Evolutionary conservation across 2,329 filamentous ascomycete genomes (phyloP), one percentile per base, ranked within the genome.

Genomic region (Dryadomyces sulphureus): DNA sequence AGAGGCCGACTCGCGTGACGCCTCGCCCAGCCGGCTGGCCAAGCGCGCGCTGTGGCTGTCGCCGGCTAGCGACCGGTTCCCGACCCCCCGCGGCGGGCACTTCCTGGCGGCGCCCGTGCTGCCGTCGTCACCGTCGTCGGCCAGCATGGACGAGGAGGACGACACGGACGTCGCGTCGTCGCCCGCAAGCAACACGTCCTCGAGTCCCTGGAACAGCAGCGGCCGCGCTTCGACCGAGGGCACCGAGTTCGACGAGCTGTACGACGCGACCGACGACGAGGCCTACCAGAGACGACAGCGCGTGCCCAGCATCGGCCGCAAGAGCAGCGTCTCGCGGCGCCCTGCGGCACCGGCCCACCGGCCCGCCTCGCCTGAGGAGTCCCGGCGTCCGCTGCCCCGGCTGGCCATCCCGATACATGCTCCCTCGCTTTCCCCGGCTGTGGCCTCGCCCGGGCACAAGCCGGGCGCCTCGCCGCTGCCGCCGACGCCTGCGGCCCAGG

Each of bases 191-290:
- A 41, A 48, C 32, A 48, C 32, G 5, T 17, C 45, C 11, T 43
- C 45, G 7, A 70, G 74, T 51, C 69, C 69, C 22, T 79, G 81
- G 83, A 79, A 73, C 51, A 69, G 77, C 54, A 27, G 24, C 43
- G 32, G 39, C 48, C 49, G 67, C 69, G 55, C 82, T 73, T 66
- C 64, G 59, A 81, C 81, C 53, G 75, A 77, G 54, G 72, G 72
- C 51, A 84, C 76, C 54, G 81, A 86, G 52, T 90, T 90, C 55
- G 85, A 94, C 62, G 86, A 93, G 55, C 67, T 94, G 42, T 94
- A 94, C 61, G 84, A 92, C 61, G 73, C 86, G 38, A 88, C 85
- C 16, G 87, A 93, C 53, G 78, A 87, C 46, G 87, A 94, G n/a
- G 24, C 17, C 9, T 2, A 19, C 45, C 39, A 20, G 57, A 69